A percentile compares a stretch with the other conserved stretches of the same genome.
Conservation (phyloP, 148 eudicot species). For the Heliosperma pusillum region DNA sequence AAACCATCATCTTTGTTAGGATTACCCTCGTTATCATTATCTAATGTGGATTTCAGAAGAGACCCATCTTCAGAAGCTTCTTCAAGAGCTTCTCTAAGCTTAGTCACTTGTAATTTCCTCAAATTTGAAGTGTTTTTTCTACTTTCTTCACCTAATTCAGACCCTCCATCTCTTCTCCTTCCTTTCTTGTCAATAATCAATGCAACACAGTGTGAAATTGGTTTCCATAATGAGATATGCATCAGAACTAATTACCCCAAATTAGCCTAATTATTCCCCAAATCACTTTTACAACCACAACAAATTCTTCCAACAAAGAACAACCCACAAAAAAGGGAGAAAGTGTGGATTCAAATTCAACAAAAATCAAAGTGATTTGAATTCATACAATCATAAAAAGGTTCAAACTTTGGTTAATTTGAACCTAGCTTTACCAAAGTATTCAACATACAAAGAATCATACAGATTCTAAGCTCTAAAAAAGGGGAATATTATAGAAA, state of each 20-base stretch:
- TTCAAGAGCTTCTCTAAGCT: conserved; percentile 87
- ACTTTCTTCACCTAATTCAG: conserved; percentile 39
- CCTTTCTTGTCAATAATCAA: conserved; percentile 67
- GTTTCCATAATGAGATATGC: conserved; percentile 99
- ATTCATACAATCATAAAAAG: background rate
- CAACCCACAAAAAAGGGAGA: conserved; percentile 4
- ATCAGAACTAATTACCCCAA: conserved; percentile 40
- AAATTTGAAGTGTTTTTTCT: conserved; percentile 54
- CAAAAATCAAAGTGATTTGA: background rate
- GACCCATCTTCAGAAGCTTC: conserved; percentile 98
- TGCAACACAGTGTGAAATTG: conserved; percentile 77
- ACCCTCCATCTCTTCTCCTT: conserved; percentile 53
- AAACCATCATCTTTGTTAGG: conserved; percentile 56
- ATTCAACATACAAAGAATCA: conserved; percentile 24
- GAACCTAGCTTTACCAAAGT: conserved; percentile 19
- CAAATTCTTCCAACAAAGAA: conserved; percentile 21
- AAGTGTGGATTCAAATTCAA: conserved; percentile 39
- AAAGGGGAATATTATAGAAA: background rate
- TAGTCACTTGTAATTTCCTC: conserved; percentile 65
- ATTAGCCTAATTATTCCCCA: no score
- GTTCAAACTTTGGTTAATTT: conserved; percentile 10
- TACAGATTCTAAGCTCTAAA: conserved; percentile 21
- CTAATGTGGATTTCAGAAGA: conserved; percentile 60
- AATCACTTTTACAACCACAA: background rate
- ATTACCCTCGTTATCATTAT: conserved; percentile 45